Evolutionary conservation across 345 rosid species (phyloP), one percentile per base, ranked within the genome.

Genomic region (Bruguiera parviflora): DNA sequence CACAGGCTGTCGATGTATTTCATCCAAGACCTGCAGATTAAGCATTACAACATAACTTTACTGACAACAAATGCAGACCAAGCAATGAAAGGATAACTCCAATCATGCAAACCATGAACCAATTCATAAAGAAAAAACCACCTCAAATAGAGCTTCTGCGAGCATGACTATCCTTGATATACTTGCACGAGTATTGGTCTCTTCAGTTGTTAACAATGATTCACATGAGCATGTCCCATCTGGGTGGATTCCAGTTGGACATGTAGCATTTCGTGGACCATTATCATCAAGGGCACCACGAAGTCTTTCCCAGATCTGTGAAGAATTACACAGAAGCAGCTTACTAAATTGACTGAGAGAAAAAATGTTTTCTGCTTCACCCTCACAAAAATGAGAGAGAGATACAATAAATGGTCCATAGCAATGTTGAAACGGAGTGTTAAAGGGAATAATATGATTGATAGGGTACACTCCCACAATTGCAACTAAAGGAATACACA

Each of bases 91-190:
- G 53, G 21, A 24, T 22, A 56, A 56, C 29, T 56, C 28, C 59
- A 24, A 60, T 39, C 62, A 46, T 4, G 32, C 53, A 43, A 68
- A 35, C 53, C 25, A 43, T 27, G 27, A 27, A 53, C 56, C 46
- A 73, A 39, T 53, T 56, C 39, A 52, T 49, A 32, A 66, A 69
- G 64, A 28, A 3, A 37, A 68, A 65, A 56, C 31, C 74, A 87
- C 96, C 91, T 89, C 96, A 75, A 87, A 85, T n/a, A 89, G 80
- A 77, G 96, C 92, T 77, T 89, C 92, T 49, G 92, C 89, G 33
- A 89, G 92, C 96, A 89, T 84, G 58, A 87, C 86, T 70, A 87
- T 87, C 63, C 96, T 84, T 37, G 92, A 85, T 71, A 89, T 83
- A 77, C 89, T 83, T 67, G 84, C 81, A 78, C 80, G 87, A 63